phyloP scores from a whole-genome alignment of 345 rosid species.

The Syzygium aromaticum region DNA sequence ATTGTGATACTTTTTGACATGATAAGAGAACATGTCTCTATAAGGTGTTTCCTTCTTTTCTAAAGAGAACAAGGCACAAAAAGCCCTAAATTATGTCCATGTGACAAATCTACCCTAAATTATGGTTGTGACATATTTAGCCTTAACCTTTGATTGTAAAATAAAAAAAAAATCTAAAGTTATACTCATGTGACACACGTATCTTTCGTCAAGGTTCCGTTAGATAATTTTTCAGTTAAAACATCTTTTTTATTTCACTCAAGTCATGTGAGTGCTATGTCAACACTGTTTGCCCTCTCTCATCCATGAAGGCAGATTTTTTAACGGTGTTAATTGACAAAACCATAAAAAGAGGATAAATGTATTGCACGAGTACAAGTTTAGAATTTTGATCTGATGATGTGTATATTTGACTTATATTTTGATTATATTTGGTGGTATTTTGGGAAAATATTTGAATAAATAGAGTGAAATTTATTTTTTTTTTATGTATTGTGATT shows the following conservation, averaged over 20 bases:
- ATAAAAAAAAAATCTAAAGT: not conserved
- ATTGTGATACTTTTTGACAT: not conserved
- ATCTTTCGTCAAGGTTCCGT: accelerated
- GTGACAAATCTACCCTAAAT: not conserved
- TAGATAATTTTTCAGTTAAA: not conserved
- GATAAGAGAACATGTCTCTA: not conserved
- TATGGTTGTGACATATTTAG: not conserved
- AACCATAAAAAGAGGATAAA: not conserved
- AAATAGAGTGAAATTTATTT: too few relatives aligned
- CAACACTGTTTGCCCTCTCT: accelerated
- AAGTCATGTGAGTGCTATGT: accelerated
- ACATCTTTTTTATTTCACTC: not conserved
- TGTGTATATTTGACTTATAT: too few relatives aligned
- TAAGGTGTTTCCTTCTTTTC: not conserved
- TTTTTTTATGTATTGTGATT: too few relatives aligned
- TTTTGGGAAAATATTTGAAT: too few relatives aligned
- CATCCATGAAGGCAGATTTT: not conserved
- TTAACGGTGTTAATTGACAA: not conserved
- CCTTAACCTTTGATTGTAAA: not conserved
- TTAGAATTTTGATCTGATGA: too few relatives aligned
- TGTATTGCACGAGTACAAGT: accelerated
- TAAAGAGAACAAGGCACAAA: not conserved
- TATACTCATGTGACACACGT: not conserved
- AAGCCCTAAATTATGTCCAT: not conserved
- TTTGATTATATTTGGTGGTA: too few relatives aligned